These are phyloP conservation scores for Pichia phayaonensis DNA, from an alignment of 805 yeast species.

Conservation along the genomic window DNA sequence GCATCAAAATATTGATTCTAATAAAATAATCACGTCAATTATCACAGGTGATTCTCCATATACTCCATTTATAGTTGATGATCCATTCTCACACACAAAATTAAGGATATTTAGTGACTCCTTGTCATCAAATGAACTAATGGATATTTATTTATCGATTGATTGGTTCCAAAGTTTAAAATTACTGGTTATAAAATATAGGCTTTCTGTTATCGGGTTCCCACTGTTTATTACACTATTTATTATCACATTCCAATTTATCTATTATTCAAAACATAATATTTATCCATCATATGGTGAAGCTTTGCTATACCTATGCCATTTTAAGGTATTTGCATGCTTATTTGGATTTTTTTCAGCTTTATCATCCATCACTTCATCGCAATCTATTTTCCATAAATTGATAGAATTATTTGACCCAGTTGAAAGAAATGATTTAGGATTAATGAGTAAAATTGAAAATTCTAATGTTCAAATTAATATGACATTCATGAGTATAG, in stretches of 20 bases:
- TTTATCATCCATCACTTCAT: constrained; percentile 37
- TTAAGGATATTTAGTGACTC: constrained; percentile 44
- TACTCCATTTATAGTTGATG: constrained; percentile 21
- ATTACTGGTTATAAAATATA: constrained; percentile 63
- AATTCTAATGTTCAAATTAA: constrained; percentile 35
- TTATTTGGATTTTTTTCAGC: constrained; percentile 25
- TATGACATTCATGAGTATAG: constrained; percentile 60
- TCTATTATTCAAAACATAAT: constrained; percentile 31
- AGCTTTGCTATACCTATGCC: constrained; percentile 36
- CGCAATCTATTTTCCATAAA: constrained; percentile 28
- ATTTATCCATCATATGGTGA: constrained; percentile 38
- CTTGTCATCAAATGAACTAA: constrained; percentile 24
- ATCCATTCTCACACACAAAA: constrained; percentile 24
- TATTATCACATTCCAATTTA: constrained; percentile 49
- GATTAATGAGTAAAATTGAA: constrained; percentile 34
- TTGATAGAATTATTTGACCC: constrained; percentile 37
- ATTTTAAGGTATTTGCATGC: constrained; percentile 21
- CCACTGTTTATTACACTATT: constrained; percentile 54
- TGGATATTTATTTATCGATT: constrained; percentile 37
- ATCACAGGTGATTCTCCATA: constrained; percentile 65
- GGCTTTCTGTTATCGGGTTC: constrained; percentile 65
- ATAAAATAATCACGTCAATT: constrained; percentile 32
- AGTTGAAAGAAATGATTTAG: constrained; percentile 39
- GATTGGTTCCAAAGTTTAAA: constrained; percentile 57
- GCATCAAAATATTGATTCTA: constrained; percentile 47